Evolutionary conservation across 495 filamentous ascomycete genomes (phyloP).

Genomic region (Aspergillus campestris): DNA sequence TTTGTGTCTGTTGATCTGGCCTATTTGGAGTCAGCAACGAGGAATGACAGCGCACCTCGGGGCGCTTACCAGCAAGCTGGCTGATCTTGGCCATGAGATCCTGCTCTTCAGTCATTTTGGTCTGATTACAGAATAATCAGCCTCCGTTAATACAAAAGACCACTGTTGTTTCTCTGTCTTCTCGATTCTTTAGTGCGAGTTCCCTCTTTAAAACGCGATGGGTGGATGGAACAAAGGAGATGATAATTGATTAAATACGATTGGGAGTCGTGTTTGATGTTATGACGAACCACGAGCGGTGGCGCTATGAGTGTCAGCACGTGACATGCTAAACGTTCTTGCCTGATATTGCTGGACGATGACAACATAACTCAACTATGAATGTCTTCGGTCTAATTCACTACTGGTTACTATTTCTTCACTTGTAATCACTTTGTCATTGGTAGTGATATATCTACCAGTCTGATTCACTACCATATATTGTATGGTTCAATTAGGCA

Average conservation of each 20-base stretch:
- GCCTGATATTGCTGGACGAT: too few species aligned
- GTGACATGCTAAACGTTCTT: background rate
- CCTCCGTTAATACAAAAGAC: slow-evolving; percentile 2
- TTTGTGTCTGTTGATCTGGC: slow-evolving; percentile 79
- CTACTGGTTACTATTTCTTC: too few species aligned
- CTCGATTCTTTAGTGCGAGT: too few species aligned
- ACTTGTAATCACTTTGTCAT: background rate
- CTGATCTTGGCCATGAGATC: slow-evolving; percentile 69
- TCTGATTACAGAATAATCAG: background rate
- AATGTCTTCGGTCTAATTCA: too few species aligned
- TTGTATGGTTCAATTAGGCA: slow-evolving; percentile 1
- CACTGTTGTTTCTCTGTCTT: slow-evolving; percentile 1
- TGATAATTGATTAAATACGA: too few species aligned
- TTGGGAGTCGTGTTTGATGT: too few species aligned
- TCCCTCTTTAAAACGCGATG: too few species aligned
- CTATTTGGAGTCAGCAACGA: slow-evolving; percentile 35
- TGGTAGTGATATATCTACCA: background rate
- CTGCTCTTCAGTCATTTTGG: slow-evolving; percentile 61
- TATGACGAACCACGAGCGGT: background rate
- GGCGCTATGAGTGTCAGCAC: slow-evolving; percentile 1
- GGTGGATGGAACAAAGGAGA: too few species aligned
- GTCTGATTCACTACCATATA: background rate
- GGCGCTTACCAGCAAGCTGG: slow-evolving; percentile 58
- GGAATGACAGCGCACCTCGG: slow-evolving; percentile 8
- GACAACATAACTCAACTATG: too few species aligned